Base-by-base conservation (phyloP, 129 eudicot genomes). In the Centella asiatica region DNA sequence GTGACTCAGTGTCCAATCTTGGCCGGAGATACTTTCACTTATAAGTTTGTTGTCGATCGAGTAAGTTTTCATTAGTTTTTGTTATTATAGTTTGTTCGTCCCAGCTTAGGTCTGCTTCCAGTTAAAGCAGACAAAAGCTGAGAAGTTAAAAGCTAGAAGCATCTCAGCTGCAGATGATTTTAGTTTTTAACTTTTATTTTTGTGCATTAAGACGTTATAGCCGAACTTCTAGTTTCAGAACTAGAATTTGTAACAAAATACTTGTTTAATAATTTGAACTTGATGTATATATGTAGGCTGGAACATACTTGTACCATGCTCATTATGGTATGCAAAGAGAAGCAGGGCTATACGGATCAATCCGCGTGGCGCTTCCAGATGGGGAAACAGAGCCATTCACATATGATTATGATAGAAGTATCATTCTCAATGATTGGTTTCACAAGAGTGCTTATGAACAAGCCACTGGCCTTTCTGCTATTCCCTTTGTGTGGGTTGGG, bases 281-380 rank as follows among this genome's bases (percentile, higher is more conserved):
- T 50, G 8, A 28, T 27, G 13, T 5, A 48, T n/a, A n/a, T 62
- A 17, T 78, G 62, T 75, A 92, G 99, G 76, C 96, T 2, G 99
- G 99, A 19, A 92, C 96, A 24, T 92, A 74, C 58, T 13, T 92
- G 79, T 92, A 92, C 67, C 99, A 92, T 62, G 96, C 95, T 5
- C 99, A 92, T 69, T 92, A 87, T 53, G 95, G 95, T 13, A 82
- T 92, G 95, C 96, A 92, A 72, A 82, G 88, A 62, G 88, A 76
- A 62, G 90, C 85, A 0, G 99, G 99, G 1, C 49, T 92, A 54
- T 84, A 84, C 60, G 96, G 99, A 19, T 74, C 86, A 64, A 62
- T 92, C n/a, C 71, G 77, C 1, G 99, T 92, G 5, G 73, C 80
- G 31, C 72, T 78, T 26, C 94, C 86, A 0, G 57, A 32, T 0